Evolutionary conservation across 1,284 basidiomycete species (phyloP).

Genomic region (Apiotrichum veenhuisii): DNA sequence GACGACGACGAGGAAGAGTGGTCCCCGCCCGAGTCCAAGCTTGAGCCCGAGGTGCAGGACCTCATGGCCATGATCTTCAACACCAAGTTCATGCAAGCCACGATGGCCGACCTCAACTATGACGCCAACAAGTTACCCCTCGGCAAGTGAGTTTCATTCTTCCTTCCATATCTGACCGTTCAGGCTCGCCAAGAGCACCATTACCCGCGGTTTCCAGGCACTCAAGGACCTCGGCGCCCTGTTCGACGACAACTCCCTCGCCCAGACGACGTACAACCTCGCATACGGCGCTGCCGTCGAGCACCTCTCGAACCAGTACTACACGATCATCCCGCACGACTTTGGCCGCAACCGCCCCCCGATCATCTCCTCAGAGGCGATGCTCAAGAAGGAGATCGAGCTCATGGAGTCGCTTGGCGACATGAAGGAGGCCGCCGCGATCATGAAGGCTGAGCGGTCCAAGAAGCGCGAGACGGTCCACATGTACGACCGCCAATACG

Average conservation of each 20-base stretch:
- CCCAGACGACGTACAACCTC: slow-evolving; percentile 25
- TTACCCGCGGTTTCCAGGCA: slow-evolving; percentile 16
- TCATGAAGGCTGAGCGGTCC: slow-evolving; percentile 53
- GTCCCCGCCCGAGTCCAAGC: slow-evolving; percentile 12
- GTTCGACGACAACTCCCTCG: slow-evolving; percentile 53
- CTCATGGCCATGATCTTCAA: slow-evolving; percentile 60
- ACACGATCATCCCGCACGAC: slow-evolving; percentile 61
- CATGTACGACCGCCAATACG: slow-evolving; percentile 60
- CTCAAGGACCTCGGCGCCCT: slow-evolving; percentile 56
- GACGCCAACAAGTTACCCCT: slow-evolving; percentile 66
- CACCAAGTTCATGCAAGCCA: slow-evolving; percentile 52
- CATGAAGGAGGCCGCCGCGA: slow-evolving; percentile 60
- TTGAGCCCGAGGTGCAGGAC: slow-evolving; percentile 38
- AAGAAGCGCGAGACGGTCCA: slow-evolving; percentile 56
- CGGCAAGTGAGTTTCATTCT: slow-evolving; percentile 38
- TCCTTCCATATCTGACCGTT: not conserved
- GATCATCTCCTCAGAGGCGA: slow-evolving; percentile 50
- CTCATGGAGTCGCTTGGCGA: slow-evolving; percentile 60
- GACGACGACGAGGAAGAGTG: slow-evolving; percentile 12
- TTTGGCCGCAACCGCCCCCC: slow-evolving; percentile 58
- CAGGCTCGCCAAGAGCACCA: slow-evolving; percentile 36
- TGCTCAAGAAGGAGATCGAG: slow-evolving; percentile 60
- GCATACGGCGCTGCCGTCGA: slow-evolving; percentile 48
- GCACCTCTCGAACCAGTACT: slow-evolving; percentile 52
- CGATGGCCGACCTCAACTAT: slow-evolving; percentile 65